phyloP scores from a whole-genome alignment of 2,329 filamentous ascomycete genomes.

The Microthyrium microscopicum region DNA sequence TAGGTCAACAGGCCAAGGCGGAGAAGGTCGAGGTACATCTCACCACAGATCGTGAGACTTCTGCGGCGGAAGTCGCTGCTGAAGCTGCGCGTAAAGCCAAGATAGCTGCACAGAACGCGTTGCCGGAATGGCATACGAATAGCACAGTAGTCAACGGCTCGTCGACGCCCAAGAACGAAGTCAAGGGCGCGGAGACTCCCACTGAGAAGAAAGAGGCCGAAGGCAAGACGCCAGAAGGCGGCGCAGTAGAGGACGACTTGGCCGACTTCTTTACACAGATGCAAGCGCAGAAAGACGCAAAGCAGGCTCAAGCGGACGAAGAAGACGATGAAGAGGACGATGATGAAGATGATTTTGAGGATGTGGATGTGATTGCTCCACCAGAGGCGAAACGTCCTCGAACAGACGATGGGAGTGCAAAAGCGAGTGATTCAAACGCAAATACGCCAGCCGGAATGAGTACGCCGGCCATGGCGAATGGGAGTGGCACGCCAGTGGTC shows the following conservation, averaged over 20 bases:
- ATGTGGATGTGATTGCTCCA: conserved; percentile 34
- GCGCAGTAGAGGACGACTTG: conserved; percentile 35
- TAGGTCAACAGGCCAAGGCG: conserved; percentile 48
- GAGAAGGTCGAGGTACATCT: conserved; percentile 56
- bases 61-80: conserved; percentile 48
- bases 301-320: conserved; percentile 25
- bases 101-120: conserved; percentile 49
- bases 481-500: conserved; percentile 20
- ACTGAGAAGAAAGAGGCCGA: not conserved
- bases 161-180: conserved; percentile 9
- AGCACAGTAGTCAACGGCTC: conserved; percentile 45
- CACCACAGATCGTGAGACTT: conserved; percentile 46
- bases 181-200: conserved; percentile 11
- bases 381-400: conserved; percentile 15
- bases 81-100: conserved; percentile 50
- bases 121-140: conserved; percentile 56
- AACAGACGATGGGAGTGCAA: conserved; percentile 16
- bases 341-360: conserved; percentile 35
- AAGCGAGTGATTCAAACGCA: conserved; percentile 43
- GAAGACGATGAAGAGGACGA: conserved; percentile 35
- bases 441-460: conserved; percentile 17
- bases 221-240: conserved; percentile 26
- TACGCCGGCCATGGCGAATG: conserved; percentile 10
- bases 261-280: conserved; percentile 53
- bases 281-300: conserved; percentile 39